These are phyloP conservation scores for Ilex paraguariensis DNA, from an alignment of 305 asterid genomes.

Conservation along the genomic window DNA sequence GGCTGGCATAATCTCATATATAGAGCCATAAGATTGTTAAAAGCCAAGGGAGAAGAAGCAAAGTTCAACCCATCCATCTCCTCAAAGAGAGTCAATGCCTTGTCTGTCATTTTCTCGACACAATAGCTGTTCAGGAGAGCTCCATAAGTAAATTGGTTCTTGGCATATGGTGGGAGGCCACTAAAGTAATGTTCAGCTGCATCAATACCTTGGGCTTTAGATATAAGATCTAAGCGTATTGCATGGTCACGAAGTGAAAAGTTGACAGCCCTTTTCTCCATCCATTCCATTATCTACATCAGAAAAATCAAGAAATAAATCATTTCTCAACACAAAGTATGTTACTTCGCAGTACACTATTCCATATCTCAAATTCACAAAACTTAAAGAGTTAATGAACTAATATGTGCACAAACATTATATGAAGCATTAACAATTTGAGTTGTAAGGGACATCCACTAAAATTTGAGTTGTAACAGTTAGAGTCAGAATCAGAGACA, in stretches of 20 bases:
- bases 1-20: constrained; percentile 44
- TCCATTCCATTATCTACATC: constrained; percentile 77
- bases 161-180: constrained; percentile 32
- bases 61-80: constrained; percentile 46
- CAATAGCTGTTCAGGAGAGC: constrained; percentile 72
- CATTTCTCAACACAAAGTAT: not conserved
- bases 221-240: constrained; percentile 48
- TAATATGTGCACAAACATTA: not conserved
- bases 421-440: not conserved
- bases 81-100: constrained; percentile 44
- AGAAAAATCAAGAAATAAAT: constrained; percentile 10
- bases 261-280: constrained; percentile 50
- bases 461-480: too few species aligned
- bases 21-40: constrained; percentile 57
- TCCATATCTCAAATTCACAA: not conserved
- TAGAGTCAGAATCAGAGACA: too few species aligned
- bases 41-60: constrained; percentile 32
- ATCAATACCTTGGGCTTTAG: constrained; percentile 49
- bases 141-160: constrained; percentile 47
- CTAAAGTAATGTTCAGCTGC: constrained; percentile 65
- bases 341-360: not conserved
- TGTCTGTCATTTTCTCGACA: constrained; percentile 40
- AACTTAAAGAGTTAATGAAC: not conserved
- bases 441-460: not conserved
- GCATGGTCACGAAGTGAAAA: constrained; percentile 37